phyloP scores from a whole-genome alignment of 2,329 filamentous ascomycete species.

The Eutypella sp. region DNA sequence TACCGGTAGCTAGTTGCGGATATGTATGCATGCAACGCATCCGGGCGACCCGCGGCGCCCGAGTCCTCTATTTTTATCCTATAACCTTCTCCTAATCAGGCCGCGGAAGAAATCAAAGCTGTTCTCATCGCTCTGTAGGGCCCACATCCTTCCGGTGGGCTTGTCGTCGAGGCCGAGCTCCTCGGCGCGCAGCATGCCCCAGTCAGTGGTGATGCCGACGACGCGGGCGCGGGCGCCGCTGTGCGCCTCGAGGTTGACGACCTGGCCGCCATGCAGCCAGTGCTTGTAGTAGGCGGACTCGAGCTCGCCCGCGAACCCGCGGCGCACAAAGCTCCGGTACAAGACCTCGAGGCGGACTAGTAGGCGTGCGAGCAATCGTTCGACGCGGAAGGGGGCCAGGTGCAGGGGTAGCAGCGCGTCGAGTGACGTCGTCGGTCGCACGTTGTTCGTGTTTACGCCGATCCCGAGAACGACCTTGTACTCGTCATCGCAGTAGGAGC shows the following conservation, averaged over 20 bases:
- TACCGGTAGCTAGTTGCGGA: too few species aligned
- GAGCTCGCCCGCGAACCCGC: constrained; percentile 69
- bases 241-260: constrained; percentile 72
- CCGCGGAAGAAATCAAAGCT: constrained; percentile 98
- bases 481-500: constrained; percentile 67
- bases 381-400: constrained; percentile 58
- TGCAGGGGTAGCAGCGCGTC: constrained; percentile 60
- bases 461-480: constrained; percentile 85
- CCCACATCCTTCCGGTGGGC: constrained; percentile 71
- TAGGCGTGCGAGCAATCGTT: constrained; percentile 77
- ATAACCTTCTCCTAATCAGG: constrained; percentile 74
- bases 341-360: constrained; percentile 72
- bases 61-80: too few species aligned
- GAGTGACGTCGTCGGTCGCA: constrained; percentile 80
- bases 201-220: constrained; percentile 85
- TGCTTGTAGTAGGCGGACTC: constrained; percentile 72
- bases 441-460: constrained; percentile 81
- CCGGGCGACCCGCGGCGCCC: too few species aligned
- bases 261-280: constrained; percentile 79
- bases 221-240: constrained; percentile 71
- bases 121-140: constrained; percentile 92
- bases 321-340: constrained; percentile 68
- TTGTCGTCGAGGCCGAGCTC: constrained; percentile 71
- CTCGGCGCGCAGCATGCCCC: constrained; percentile 80
- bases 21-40: too few species aligned